Base-by-base conservation (phyloP, 2,329 filamentous ascomycete genomes). In the Massarina eburnea region DNA sequence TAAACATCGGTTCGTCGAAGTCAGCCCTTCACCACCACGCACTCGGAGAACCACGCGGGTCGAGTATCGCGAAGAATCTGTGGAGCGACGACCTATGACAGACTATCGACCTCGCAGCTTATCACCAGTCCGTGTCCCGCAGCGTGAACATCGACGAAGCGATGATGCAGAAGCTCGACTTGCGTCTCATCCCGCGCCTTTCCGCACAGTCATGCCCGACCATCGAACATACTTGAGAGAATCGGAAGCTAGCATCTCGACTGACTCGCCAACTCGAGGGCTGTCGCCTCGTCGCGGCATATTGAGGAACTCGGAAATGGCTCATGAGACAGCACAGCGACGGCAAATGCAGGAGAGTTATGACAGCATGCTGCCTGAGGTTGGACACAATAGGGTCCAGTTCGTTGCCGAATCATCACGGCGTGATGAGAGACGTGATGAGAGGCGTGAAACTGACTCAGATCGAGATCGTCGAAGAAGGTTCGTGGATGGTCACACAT, bases 301-400 rank as follows among this genome's bases (percentile, higher is more conserved):
- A 19, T 43, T 64, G 19, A 66, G 65, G 40, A 48, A 49, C 9
- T 8, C 51, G 1, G 50, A 51, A 6, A 46, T 49, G 24, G 52
- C 51, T 24, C 52, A 45, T 14, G 55, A 64, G 21, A 59, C 55
- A 3, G 36, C 49, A 0, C 49, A 54, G 34, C 49, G 49, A 1
- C 50, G 52, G 15, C 47, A 33, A 12, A 46, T 59, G 46, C 52
- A 53, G 18, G 50, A 54, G 5, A 67, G 58, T 27, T 50, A 56
- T 4, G 59, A 64, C 18, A 65, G 62, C 42, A 63, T 53, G 18
- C 44, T 47, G 14, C 64, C 64, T n/a, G 62, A 68, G 48, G 43
- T 65, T 2, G 65, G 58, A 18, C 58, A 57, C 1, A 56, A 58
- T 15, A 55, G 55, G 33, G 67, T 70, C 14, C 64, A 61, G 15